Evolutionary conservation across 768 basidiomycete species (phyloP), one percentile per base, ranked within the genome.

Genomic region (Lanmaoa pseudosensibilis): DNA sequence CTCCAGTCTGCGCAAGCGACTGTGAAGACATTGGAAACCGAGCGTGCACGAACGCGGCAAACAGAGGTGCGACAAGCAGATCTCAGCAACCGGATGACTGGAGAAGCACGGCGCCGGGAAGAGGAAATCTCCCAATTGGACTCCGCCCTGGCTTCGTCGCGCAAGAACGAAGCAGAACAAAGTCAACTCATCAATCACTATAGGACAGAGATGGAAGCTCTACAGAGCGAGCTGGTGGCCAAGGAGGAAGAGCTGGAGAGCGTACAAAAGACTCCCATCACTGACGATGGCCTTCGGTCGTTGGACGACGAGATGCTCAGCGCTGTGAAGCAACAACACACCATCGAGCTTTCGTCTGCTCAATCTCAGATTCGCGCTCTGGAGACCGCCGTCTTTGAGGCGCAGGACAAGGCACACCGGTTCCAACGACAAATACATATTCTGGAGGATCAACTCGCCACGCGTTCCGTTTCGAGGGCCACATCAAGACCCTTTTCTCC

Each of bases 311-410:
- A 93, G 73, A 80, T 92, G 75, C 70, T 91, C 19, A 80, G 82
- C 54, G 82, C 86, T 25, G 72, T 89, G 34, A 78, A 64, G 45
- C 88, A 92, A 65, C 88, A 91, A 60, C 88, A 92, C 64, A 79
- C 82, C 13, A 80, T 95, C 55, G 92, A 93, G 56, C 78, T 94
- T 8, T 94, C 92, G 36, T 76, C 83, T 12, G 84, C 92, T 4
- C 90, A 90, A 36, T 90, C 89, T 0, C 84, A 85, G 66, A 87
- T 94, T 48, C 84, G 93, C 12, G 80, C 82, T 4, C 77, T 94
- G 64, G 91, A 95, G 72, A 83, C 83, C 11, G 70, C 80, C 12
- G 77, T 87, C 30, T 93, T 88, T 70, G 83, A 90, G 57, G 85
- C 87, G 30, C 87, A 92, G 59, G 84, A 83, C 40, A 79, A 77